These are phyloP conservation scores for Lentinula boryana DNA, from an alignment of 768 basidiomycete species.

Conservation along the genomic window DNA sequence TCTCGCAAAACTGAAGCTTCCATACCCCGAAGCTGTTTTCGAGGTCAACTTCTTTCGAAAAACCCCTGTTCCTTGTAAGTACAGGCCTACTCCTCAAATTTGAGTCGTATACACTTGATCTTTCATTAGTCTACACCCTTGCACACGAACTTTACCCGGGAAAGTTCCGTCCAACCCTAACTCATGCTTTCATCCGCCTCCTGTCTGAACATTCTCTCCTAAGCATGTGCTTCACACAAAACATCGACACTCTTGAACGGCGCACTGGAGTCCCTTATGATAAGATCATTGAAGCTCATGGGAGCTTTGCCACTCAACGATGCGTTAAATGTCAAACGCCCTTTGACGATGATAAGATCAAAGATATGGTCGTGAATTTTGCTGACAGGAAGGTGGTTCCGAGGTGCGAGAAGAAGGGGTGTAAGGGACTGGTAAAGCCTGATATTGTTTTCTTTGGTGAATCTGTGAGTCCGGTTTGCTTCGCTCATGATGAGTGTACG, in stretches of 20 bases:
- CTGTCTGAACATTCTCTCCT: constrained; percentile 66
- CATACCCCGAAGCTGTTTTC: constrained; percentile 95
- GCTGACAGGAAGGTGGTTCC: constrained; percentile 50
- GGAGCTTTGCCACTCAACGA: constrained; percentile 83
- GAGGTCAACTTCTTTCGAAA: constrained; percentile 80
- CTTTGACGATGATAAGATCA: constrained; percentile 67
- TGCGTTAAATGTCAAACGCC: constrained; percentile 69
- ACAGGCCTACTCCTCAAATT: too few relatives aligned
- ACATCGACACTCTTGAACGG: constrained; percentile 89
- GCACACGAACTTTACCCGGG: constrained; percentile 93
- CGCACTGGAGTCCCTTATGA: constrained; percentile 68
- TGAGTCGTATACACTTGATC: neutral
- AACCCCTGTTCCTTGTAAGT: constrained; percentile 76
- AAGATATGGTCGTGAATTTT: constrained; percentile 39
- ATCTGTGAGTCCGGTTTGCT: constrained; percentile 35
- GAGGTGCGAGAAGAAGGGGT: constrained; percentile 46
- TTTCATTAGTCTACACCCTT: constrained; percentile 74
- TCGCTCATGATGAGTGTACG: neutral
- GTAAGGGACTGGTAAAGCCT: constrained; percentile 80
- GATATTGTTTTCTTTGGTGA: constrained; percentile 95
- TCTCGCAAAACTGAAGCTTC: constrained; percentile 68
- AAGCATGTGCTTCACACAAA: constrained; percentile 81
- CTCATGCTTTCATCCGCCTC: constrained; percentile 87
- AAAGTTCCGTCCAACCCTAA: constrained; percentile 77
- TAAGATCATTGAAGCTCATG: constrained; percentile 91